Base-by-base conservation (phyloP, 257 asterid genomes). In the Penstemon davidsonii region DNA sequence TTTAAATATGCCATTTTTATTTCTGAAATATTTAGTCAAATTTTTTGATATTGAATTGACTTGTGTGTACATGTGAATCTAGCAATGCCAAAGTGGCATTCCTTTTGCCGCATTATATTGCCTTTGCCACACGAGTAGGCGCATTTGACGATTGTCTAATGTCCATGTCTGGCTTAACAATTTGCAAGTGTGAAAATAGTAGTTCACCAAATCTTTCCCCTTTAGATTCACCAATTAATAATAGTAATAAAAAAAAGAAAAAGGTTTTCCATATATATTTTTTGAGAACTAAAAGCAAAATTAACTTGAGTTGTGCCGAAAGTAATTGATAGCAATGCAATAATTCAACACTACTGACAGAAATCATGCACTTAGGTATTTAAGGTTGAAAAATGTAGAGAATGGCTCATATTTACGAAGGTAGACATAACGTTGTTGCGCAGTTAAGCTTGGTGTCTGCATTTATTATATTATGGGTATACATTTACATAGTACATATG, bases 141-240 rank as follows among this genome's bases (percentile, higher is more conserved):
- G 85, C 73, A 73, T 81, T 83, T 70, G 47, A 64, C 80, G 87
- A 79, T 76, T 56, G 80, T 64, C 54, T 7, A 55, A 66, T 83
- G 89, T 80, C 82, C 51, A 44, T 60, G 63, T 60, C 61, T 44
- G 37, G 59, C 33, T 4, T 55, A 12, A 61, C 74, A 76, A 53
- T 41, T 70, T 43, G 67, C 58, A 58, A 52, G 56, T 68, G 73
- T 68, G 71, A 69, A 75, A 76, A 59, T 55, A 61, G 33, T 25
- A 77, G 25, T 36, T 1, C n/a, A 46, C 40, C 37, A 41, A 37
- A 39, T 53, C 3, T 19, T 43, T 62, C 5, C 55, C 6, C 8
- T 49, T 39, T 55, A 3, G 44, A 36, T 64, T 9, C 19, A 25
- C 5, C 33, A 33, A 55, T 18, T 55, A 6, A 13, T 8, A 19